Evolutionary conservation across 352 stramenopile species (phyloP).

Genomic region (Phytophthora pistaciae): DNA sequence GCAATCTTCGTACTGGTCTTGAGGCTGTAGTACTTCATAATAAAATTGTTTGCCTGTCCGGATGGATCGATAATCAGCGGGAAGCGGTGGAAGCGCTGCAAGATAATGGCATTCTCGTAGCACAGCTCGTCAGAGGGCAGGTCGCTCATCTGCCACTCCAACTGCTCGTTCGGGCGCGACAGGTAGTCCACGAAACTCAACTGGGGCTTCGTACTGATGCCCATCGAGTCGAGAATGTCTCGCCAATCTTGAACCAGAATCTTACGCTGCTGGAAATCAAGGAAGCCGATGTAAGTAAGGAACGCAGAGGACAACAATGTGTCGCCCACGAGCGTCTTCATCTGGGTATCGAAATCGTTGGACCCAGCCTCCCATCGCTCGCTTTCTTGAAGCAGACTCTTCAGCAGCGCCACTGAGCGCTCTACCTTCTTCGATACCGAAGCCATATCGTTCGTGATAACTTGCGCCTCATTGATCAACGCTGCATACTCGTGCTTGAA

Average conservation of each 20-base stretch:
- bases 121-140: constrained; percentile 98
- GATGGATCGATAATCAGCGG: constrained; percentile 99
- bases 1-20: constrained; percentile 95
- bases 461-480: constrained; percentile 98
- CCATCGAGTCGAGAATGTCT: constrained; percentile 94
- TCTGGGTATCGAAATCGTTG: constrained; percentile 97
- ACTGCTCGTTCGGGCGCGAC: constrained; percentile 94
- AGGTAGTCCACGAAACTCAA: constrained; percentile 97
- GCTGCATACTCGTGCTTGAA: constrained; percentile 99
- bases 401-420: constrained; percentile 97
- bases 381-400: constrained; percentile 98
- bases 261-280: constrained; percentile 97
- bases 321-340: constrained; percentile 98
- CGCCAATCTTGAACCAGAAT: constrained; percentile 96
- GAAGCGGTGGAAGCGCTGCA: constrained; percentile 98
- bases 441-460: constrained; percentile 99
- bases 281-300: constrained; percentile 99
- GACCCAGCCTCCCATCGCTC: constrained; percentile 98
- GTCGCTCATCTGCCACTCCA: constrained; percentile 96
- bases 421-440: constrained; percentile 97
- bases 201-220: constrained; percentile 84
- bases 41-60: constrained; percentile 97
- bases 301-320: constrained; percentile 97
- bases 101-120: constrained; percentile 99
- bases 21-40: constrained; percentile 97